Evolutionary conservation across 2,329 filamentous ascomycete species (phyloP).

Genomic region (Venturia oleaginea): DNA sequence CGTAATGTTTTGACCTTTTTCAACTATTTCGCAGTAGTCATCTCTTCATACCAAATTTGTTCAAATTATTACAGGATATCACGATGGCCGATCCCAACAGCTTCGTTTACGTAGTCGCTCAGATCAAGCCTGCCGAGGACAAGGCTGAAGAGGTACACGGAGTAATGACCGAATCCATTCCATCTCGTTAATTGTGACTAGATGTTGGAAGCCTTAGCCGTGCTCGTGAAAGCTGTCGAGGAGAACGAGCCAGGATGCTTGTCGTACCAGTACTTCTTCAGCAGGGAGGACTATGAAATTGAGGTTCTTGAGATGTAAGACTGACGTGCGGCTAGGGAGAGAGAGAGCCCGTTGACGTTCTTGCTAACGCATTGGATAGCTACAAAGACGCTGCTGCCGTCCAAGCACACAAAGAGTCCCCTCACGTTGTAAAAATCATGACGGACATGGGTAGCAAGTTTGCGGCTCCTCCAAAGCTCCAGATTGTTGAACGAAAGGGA

Average conservation of each 20-base stretch:
- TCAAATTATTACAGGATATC: background rate
- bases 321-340: background rate
- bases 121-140: slow-evolving; percentile 6
- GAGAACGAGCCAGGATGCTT: slow-evolving; percentile 13
- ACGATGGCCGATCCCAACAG: slow-evolving; percentile 9
- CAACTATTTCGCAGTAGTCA: background rate
- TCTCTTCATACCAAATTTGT: background rate
- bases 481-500: slow-evolving; percentile 3
- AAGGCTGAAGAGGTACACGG: background rate
- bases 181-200: background rate
- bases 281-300: slow-evolving; percentile 5
- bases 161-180: background rate
- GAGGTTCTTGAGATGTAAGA: slow-evolving; percentile 11
- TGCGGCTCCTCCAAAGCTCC: slow-evolving; percentile 6
- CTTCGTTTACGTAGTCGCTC: slow-evolving; percentile 9
- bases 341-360: background rate
- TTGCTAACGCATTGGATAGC: background rate
- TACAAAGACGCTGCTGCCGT: slow-evolving; percentile 13
- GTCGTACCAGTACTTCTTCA: slow-evolving; percentile 11
- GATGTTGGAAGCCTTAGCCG: background rate
- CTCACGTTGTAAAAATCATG: background rate
- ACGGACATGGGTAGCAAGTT: background rate
- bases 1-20: background rate
- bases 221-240: background rate
- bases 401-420: slow-evolving; percentile 9